These are phyloP conservation scores for Poterioochromonas sp. DNA, from an alignment of 352 stramenopile species.

Conservation along the genomic window DNA sequence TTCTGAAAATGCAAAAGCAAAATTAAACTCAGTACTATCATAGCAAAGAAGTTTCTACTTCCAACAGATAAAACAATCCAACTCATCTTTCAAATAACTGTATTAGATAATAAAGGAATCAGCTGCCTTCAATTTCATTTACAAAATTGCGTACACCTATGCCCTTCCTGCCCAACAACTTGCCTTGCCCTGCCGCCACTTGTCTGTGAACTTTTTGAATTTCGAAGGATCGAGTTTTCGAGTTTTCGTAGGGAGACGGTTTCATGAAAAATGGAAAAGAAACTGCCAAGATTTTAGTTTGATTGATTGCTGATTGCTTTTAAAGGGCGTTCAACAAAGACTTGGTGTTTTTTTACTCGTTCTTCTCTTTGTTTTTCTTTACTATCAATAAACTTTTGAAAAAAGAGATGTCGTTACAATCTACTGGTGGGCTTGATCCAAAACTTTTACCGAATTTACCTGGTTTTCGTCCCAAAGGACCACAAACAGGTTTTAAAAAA, in stretches of 20 bases:
- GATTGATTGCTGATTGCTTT: not conserved
- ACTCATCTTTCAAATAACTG: too few species aligned
- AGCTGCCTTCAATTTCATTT: too few species aligned
- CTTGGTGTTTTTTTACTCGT: not conserved
- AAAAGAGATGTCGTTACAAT: slow-evolving; percentile 7
- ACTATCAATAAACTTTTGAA: not conserved
- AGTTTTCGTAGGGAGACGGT: too few species aligned
- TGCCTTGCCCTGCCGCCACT: too few species aligned
- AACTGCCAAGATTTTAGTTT: not conserved
- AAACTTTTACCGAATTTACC: slow-evolving; percentile 30
- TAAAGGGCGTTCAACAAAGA: not conserved
- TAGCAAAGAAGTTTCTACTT: too few species aligned
- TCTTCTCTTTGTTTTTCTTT: not conserved
- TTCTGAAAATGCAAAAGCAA: not conserved
- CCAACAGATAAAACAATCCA: too few species aligned
- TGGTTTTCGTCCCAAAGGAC: not conserved
- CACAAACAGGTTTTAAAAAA: not conserved
- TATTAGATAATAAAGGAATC: too few species aligned
- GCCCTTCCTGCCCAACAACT: too few species aligned
- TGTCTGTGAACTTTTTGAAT: not conserved
- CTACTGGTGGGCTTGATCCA: not conserved
- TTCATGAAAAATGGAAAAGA: slow-evolving; percentile 1
- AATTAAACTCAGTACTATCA: too few species aligned
- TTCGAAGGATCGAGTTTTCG: not conserved
- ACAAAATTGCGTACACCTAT: too few species aligned